These are phyloP conservation scores for Pseudozyma tsukubaensis DNA, from an alignment of 1,284 basidiomycete species.

Conservation along the genomic window DNA sequence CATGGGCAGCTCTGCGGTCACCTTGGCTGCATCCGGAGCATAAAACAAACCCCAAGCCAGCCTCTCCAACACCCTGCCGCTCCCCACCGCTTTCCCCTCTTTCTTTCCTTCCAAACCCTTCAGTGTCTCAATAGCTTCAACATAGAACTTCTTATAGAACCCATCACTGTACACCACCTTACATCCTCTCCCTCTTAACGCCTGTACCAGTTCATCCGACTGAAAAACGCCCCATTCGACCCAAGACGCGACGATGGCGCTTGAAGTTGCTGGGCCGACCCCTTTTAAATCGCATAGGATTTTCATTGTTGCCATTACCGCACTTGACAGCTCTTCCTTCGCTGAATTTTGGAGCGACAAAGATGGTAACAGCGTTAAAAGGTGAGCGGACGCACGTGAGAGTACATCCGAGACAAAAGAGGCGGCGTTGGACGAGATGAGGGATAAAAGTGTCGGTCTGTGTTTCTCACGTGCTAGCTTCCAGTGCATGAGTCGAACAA, in stretches of 20 bases:
- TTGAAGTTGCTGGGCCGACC: constrained; percentile 38
- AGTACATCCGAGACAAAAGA: neutral
- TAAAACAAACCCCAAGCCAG: constrained; percentile 25
- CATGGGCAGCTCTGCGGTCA: too few relatives aligned
- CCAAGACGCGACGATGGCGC: constrained; percentile 31
- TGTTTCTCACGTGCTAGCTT: constrained; percentile 35
- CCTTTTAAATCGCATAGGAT: constrained; percentile 26
- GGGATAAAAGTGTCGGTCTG: constrained; percentile 23
- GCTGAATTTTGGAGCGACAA: neutral
- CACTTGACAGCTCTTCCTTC: neutral
- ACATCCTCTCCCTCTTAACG: neutral
- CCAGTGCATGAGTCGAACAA: constrained; percentile 36
- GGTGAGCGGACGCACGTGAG: neutral
- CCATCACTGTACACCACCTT: constrained; percentile 23
- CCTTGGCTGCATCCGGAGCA: too few relatives aligned
- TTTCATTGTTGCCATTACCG: constrained; percentile 15
- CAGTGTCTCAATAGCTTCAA: neutral
- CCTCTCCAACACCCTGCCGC: constrained; percentile 17
- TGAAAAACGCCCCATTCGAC: constrained; percentile 14
- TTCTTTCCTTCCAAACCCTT: neutral
- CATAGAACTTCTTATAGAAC: constrained; percentile 28
- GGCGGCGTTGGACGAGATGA: constrained; percentile 20
- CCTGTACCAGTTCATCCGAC: constrained; percentile 20
- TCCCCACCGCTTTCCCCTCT: neutral
- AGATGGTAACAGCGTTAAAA: neutral